Conservation (phyloP, 495 filamentous ascomycete genomes). For the Penicillium dipodomyicola region DNA sequence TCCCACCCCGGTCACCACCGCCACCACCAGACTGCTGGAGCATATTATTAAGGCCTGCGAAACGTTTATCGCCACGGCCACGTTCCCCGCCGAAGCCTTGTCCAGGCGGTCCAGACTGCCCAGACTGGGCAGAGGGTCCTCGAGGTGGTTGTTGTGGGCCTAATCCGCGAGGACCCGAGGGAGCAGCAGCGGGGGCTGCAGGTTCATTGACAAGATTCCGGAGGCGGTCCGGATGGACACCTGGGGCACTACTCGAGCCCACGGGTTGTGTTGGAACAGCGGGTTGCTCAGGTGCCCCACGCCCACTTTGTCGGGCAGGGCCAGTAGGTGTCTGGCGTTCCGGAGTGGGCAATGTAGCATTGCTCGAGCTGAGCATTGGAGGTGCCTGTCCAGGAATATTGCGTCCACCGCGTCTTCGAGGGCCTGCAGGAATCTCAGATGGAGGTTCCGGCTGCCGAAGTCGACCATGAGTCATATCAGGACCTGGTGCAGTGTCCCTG, state of each 20-base stretch:
- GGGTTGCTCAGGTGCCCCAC: slow-evolving; percentile 28
- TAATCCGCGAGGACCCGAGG: slow-evolving; percentile 12
- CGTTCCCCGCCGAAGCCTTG: slow-evolving; percentile 37
- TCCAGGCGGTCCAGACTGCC: neutral
- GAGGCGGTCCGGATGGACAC: slow-evolving; percentile 52
- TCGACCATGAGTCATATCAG: slow-evolving; percentile 56
- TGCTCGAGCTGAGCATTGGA: slow-evolving; percentile 17
- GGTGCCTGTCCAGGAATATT: slow-evolving; percentile 34
- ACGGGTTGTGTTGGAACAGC: slow-evolving; percentile 23
- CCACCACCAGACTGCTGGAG: slow-evolving; percentile 43
- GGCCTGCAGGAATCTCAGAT: slow-evolving; percentile 67
- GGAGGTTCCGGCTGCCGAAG: slow-evolving; percentile 52
- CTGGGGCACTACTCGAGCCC: slow-evolving; percentile 34
- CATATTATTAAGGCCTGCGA: slow-evolving; percentile 44
- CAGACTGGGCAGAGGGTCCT: slow-evolving; percentile 15
- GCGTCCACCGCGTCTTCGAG: slow-evolving; percentile 43
- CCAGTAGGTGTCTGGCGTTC: slow-evolving; percentile 42
- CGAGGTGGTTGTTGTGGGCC: slow-evolving; percentile 25
- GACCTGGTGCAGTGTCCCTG: slow-evolving; percentile 27
- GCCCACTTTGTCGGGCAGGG: slow-evolving; percentile 36
- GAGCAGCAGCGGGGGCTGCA: slow-evolving; percentile 7
- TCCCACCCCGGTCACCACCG: slow-evolving; percentile 32
- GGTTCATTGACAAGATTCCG: slow-evolving; percentile 27
- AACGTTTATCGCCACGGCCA: slow-evolving; percentile 44
- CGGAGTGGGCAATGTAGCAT: slow-evolving; percentile 22